These are phyloP conservation scores for Sisymbrium altissimum DNA, from an alignment of 345 rosid genomes.

Conservation along the genomic window DNA sequence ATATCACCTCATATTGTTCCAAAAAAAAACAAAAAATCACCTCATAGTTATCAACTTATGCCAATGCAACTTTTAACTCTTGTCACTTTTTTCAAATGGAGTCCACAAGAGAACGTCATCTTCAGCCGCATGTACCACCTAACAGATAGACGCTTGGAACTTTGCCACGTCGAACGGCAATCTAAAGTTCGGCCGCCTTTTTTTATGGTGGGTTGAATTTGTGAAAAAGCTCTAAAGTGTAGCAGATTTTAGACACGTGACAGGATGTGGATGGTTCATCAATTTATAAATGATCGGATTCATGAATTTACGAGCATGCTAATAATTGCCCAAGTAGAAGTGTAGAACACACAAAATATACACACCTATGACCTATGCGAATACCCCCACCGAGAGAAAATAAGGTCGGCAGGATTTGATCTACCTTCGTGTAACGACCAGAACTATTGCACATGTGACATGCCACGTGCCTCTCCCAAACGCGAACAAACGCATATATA, in stretches of 20 bases:
- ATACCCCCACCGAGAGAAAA: constrained; percentile 11
- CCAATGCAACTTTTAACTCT: not conserved
- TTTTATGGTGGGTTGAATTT: constrained; percentile 18
- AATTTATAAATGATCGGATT: not conserved
- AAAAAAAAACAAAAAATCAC: not conserved
- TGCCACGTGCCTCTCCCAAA: constrained; percentile 17
- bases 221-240: constrained; percentile 12
- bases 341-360: not conserved
- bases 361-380: not conserved
- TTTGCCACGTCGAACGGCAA: constrained; percentile 21
- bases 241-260: not conserved
- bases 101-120: not conserved
- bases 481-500: not conserved
- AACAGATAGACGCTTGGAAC: constrained; percentile 4
- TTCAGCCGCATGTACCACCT: constrained; percentile 21
- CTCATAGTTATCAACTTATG: constrained; percentile 14
- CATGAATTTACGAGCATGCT: constrained; percentile 16
- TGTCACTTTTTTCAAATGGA: not conserved
- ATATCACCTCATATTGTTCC: no score
- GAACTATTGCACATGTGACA: not conserved
- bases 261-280: constrained; percentile 5
- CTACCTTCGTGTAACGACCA: constrained; percentile 25
- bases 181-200: constrained; percentile 3
- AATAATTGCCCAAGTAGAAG: constrained; percentile 1
- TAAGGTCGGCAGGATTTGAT: constrained; percentile 27